Evolutionary conservation across 495 filamentous ascomycete species (phyloP).

Genomic region (Beverwykella pulmonaria): DNA sequence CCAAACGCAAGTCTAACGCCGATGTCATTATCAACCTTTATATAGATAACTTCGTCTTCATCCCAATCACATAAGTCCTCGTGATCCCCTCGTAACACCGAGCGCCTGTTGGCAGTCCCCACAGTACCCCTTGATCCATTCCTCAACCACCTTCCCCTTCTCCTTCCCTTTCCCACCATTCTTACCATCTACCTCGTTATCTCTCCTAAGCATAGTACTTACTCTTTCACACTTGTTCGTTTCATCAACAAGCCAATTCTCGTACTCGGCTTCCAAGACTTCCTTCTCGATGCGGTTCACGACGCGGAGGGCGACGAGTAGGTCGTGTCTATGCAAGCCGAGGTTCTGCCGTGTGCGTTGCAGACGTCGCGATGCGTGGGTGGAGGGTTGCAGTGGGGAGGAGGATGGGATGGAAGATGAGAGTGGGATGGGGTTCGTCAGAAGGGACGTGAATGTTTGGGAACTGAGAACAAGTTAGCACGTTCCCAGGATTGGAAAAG

Average conservation of each 20-base stretch:
- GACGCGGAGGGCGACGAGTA: constrained; percentile 85
- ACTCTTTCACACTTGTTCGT: constrained; percentile 67
- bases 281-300: constrained; percentile 88
- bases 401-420: not conserved
- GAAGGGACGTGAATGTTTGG: constrained; percentile 36
- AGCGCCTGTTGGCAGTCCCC: constrained; percentile 33
- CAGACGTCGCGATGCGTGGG: constrained; percentile 55
- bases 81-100: constrained; percentile 2
- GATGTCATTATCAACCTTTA: not conserved
- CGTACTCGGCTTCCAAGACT: constrained; percentile 83
- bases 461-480: constrained; percentile 19
- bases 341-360: constrained; percentile 78
- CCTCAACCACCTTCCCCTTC: constrained; percentile 18
- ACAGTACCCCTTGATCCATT: constrained; percentile 34
- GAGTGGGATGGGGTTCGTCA: not conserved
- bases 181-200: not conserved
- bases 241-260: constrained; percentile 82
- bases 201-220: constrained; percentile 50
- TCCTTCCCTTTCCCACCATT: constrained; percentile 6
- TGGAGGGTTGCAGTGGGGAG: constrained; percentile 14
- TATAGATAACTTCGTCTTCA: too few relatives aligned
- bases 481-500: too few relatives aligned
- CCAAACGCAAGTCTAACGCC: not conserved
- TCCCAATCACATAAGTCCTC: constrained; percentile 4
- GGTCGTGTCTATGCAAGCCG: constrained; percentile 83